A percentile compares a stretch with the other conserved stretches of the same genome.
Conservation (phyloP, 352 stramenopile genomes). For the Globisporangium takayamanum region DNA sequence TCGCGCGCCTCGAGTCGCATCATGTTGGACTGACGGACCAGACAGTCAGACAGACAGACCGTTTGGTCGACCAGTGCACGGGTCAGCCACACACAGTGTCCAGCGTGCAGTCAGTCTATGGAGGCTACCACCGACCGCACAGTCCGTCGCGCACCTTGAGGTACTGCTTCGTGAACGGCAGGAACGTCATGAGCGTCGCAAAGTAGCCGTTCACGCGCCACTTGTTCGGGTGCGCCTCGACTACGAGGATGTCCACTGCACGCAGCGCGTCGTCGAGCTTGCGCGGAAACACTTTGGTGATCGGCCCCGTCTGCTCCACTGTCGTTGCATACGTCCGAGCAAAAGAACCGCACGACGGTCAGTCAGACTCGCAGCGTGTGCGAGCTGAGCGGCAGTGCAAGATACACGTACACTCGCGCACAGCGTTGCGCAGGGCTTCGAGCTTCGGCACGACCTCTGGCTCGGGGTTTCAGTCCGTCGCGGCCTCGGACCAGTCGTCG, state of each 20-base stretch:
- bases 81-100: background rate
- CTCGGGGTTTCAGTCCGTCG: constrained; percentile 61
- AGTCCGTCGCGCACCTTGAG: constrained; percentile 39
- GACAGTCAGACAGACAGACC: background rate
- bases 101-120: background rate
- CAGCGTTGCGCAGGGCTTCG: constrained; percentile 48
- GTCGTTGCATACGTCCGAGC: background rate
- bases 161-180: constrained; percentile 86
- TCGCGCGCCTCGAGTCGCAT: constrained; percentile 75
- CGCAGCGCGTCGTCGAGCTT: constrained; percentile 74
- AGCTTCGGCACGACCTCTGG: constrained; percentile 45
- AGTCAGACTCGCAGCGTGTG: background rate
- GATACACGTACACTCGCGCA: constrained; percentile 47
- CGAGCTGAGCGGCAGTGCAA: background rate
- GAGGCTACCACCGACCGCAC: too few species aligned
- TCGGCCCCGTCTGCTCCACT: constrained; percentile 49
- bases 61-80: too few species aligned
- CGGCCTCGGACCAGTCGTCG: constrained; percentile 56
- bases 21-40: constrained; percentile 65
- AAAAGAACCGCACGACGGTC: background rate
- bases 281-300: constrained; percentile 79
- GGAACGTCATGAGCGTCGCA: constrained; percentile 81
- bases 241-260: constrained; percentile 70
- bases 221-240: constrained; percentile 81
- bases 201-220: constrained; percentile 88